A percentile compares a stretch with the other conserved stretches of the same genome.
These are phyloP conservation scores for Domatiomyces globalis DNA, from an alignment of 2,329 filamentous ascomycete genomes.

Conservation along the genomic window DNA sequence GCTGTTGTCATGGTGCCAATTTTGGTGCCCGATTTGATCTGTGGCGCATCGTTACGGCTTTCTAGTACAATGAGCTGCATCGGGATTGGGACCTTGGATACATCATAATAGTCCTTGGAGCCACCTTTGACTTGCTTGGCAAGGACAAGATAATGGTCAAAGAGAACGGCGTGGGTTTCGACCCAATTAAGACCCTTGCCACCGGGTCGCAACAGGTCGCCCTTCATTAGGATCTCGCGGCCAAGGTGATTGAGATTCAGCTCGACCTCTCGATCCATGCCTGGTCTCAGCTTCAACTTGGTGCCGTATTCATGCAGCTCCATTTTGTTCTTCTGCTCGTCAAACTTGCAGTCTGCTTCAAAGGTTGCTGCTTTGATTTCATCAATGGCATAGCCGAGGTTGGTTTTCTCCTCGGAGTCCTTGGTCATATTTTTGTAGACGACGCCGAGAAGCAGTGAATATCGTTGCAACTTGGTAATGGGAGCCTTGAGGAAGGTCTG, in stretches of 20 bases:
- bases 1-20: constrained; percentile 52
- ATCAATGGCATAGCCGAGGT: constrained; percentile 68
- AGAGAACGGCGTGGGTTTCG: constrained; percentile 82
- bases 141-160: constrained; percentile 91
- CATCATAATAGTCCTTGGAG: constrained; percentile 76
- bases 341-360: constrained; percentile 85
- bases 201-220: constrained; percentile 77
- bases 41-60: constrained; percentile 79
- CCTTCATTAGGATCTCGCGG: constrained; percentile 73
- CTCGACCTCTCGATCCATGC: constrained; percentile 67
- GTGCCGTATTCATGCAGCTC: constrained; percentile 69
- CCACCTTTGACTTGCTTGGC: constrained; percentile 50
- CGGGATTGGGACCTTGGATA: constrained; percentile 85
- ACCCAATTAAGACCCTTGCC: constrained; percentile 84
- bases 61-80: constrained; percentile 93
- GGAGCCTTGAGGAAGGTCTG: constrained; percentile 88
- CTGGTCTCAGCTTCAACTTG: constrained; percentile 72
- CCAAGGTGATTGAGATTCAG: constrained; percentile 91
- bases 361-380: constrained; percentile 81
- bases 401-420: constrained; percentile 81
- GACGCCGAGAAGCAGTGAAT: constrained; percentile 66
- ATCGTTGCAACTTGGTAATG: constrained; percentile 82
- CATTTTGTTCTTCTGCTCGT: constrained; percentile 82
- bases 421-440: constrained; percentile 70
- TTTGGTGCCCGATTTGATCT: constrained; percentile 57